These are phyloP conservation scores for Podosphaera fusca DNA, from an alignment of 2,329 filamentous ascomycete species.

Conservation along the genomic window DNA sequence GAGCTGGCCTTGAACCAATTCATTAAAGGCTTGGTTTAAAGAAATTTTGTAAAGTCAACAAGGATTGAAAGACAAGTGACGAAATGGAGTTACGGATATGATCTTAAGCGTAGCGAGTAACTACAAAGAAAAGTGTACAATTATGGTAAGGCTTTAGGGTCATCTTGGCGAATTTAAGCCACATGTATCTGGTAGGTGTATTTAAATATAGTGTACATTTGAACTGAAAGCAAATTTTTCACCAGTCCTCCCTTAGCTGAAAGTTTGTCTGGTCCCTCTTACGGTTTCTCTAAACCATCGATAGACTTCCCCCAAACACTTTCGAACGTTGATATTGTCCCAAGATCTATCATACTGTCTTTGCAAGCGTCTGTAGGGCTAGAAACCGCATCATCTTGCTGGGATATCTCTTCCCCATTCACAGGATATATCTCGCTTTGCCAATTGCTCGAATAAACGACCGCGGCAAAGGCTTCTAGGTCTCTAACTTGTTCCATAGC, in stretches of 20 bases:
- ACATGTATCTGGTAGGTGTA: too few relatives aligned
- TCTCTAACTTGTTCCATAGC: constrained; percentile 57
- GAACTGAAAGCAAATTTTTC: too few relatives aligned
- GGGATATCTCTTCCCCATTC: constrained; percentile 4
- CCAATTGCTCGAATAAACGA: constrained; percentile 75
- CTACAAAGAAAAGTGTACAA: too few relatives aligned
- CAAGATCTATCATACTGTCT: constrained; percentile 31
- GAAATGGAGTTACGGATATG: not conserved
- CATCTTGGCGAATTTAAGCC: too few relatives aligned
- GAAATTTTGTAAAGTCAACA: too few relatives aligned
- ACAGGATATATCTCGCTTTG: constrained; percentile 32
- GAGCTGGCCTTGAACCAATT: constrained; percentile 57
- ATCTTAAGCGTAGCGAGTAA: too few relatives aligned
- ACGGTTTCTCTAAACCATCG: constrained; percentile 11
- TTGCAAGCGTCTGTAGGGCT: constrained; percentile 11
- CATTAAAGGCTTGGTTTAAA: constrained; percentile 35
- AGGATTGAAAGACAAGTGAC: not conserved
- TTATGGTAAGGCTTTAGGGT: too few relatives aligned
- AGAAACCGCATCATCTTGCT: constrained; percentile 2
- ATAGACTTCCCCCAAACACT: constrained; percentile 46
- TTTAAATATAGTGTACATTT: too few relatives aligned
- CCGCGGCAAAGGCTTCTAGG: constrained; percentile 62
- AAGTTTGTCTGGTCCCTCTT: not conserved
- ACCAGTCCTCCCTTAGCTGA: not conserved
- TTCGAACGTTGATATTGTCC: constrained; percentile 32